Conservation (phyloP, 805 yeast species). For the Yamadazyma philogaea region DNA sequence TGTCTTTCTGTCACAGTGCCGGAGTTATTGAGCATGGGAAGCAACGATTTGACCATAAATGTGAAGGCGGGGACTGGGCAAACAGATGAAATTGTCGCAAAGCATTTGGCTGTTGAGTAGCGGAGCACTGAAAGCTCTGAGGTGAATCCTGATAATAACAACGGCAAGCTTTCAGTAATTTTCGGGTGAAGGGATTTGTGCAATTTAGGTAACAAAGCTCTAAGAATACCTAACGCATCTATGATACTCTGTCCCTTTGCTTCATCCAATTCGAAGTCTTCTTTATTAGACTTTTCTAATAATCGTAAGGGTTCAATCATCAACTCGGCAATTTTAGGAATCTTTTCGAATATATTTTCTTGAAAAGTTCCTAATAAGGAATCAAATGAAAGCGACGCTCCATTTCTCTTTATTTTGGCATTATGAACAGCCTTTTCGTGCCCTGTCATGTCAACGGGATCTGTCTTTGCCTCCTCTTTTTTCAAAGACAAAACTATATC, state of each 20-base stretch:
- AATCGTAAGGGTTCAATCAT: constrained; percentile 64
- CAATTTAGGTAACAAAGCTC: constrained; percentile 68
- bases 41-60: constrained; percentile 66
- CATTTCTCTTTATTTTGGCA: constrained; percentile 79
- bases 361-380: constrained; percentile 53
- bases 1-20: constrained; percentile 71
- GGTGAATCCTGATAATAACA: constrained; percentile 53
- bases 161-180: constrained; percentile 40
- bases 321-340: constrained; percentile 64
- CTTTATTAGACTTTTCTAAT: constrained; percentile 26
- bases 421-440: constrained; percentile 64
- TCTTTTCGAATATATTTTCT: constrained; percentile 49
- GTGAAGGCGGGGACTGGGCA: constrained; percentile 73
- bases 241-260: constrained; percentile 72
- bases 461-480: constrained; percentile 70
- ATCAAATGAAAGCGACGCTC: constrained; percentile 72
- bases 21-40: constrained; percentile 80
- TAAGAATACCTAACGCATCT: constrained; percentile 79
- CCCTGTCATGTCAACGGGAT: constrained; percentile 57
- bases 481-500: constrained; percentile 67
- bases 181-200: constrained; percentile 46
- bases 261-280: constrained; percentile 36
- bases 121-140: constrained; percentile 81
- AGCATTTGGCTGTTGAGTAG: constrained; percentile 84
- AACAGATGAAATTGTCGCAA: constrained; percentile 72